Evolutionary conservation across 345 rosid genomes (phyloP), one percentile per base, ranked within the genome.

Genomic region (Gossypium turneri): DNA sequence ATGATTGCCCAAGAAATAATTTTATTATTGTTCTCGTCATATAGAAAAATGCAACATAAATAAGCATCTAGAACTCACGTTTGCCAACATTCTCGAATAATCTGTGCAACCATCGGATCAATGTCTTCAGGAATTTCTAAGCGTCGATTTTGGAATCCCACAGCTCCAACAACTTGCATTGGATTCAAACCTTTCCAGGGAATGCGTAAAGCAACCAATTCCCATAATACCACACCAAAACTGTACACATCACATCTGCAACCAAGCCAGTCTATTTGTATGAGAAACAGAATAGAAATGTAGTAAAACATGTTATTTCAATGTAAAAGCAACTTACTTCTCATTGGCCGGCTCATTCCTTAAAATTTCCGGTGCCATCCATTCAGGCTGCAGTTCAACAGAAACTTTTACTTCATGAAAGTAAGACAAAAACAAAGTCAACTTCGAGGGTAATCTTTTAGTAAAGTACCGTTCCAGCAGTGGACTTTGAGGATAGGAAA

Each of bases 321-420:
- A 44, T 4, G 44, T 60, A 59, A 47, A 59, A 73, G 56, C 53
- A 76, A 84, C 95, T 77, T 82, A 94, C 98, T 93, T 95, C 84
- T 95, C 99, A 67, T 90, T 85, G 73, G 99, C 97, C 2, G 87
- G 98, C 86, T 95, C 99, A 79, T 93, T 93, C 84, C 99, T 88
- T 70, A 95, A 85, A 73, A 95, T 91, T 91, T 95, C 99, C 2
- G 98, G 99, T 34, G 99, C 99, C 99, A 95, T 95, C 99, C 99
- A 95, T 80, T 95, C 98, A 20, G 99, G 98, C 99, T 95, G 92
- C 85, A 86, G 16, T 41, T n/a, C 57, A 75, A 74, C 57, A 74
- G 73, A 16, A 76, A 63, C 9, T 65, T 63, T 19, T 50, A 76
- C 15, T 62, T 51, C 22, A 57, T 13, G 2, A 61, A 45, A 48